Evolutionary conservation across 2,329 filamentous ascomycete genomes (phyloP), one percentile per base, ranked within the genome.

Genomic region (Paecilomyces sp.): DNA sequence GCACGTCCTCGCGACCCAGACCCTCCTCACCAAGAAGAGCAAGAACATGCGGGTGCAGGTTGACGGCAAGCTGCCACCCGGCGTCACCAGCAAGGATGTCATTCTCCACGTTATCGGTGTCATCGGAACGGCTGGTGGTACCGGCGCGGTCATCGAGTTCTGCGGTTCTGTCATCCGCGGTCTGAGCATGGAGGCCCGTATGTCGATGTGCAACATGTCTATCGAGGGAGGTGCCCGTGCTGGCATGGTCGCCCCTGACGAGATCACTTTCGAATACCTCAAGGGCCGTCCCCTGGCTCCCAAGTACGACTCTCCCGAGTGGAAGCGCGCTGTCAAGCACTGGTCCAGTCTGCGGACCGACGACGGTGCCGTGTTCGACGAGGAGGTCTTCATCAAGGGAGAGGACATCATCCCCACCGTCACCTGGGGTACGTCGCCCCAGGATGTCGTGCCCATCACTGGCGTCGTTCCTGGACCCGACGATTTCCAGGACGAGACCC

Each of bases 131-230:
- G 94, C 94, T 62, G 94, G 93, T 74, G 94, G 94, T 68, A 97
- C 89, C 59, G 92, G 93, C 63, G 88, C 89, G 57, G 94, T 97
- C 65, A 97, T 99, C 69, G 94, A 99, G 80, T 99, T 93, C 81
- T 96, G 92, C 72, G 94, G 94, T 61, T 96, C 92, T 57, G 91
- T 94, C 62, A 97, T 99, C 73, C 87, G 91, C 67, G 80, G 78
- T 62, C 82, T 97, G 68, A 96, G 91, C 77, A 96, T 99, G 85
- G 94, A 97, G 78, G 94, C 93, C 52, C 87, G 94, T 67, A 97
- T 99, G 94, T 97, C 92, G 64, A 96, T 99, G 74, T 97, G 94
- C 82, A 99, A 99, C 81, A 97, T 97, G 94, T 92, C 92, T 13
- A 97, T 97, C 67, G 94, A 99, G 81, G 94, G 84, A 67, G 94